Base-by-base conservation (phyloP, 306 rosid genomes). In the Cyclanthera cordifolia region DNA sequence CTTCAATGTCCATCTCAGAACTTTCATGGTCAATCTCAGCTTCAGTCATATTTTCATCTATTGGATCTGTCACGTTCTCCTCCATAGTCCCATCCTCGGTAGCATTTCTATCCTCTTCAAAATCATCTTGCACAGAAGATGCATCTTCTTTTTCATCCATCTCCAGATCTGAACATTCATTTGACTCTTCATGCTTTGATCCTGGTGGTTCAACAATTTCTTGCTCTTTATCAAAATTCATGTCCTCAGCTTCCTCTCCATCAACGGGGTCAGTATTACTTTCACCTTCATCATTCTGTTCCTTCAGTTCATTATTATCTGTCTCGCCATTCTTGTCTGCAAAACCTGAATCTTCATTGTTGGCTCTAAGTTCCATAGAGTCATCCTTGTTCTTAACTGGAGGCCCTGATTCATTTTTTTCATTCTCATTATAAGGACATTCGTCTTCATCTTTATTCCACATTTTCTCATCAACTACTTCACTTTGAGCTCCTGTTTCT, bases 401-500 rank as follows among this genome's bases (percentile, higher is more conserved):
- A 59, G 87, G 82, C 63, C 96, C 96, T 48, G 89, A 71, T 80
- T 86, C 89, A 82, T 76, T 78, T 73, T 89, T 87, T 53, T 87
- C 95, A 32, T 50, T 75, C 49, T 71, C 24, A 51, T 80, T 60
- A 53, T 85, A 23, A 0, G 77, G 94, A 57, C 70, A 73, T 75
- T 87, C 96, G 74, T 86, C 93, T 55, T 83, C 95, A 34, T 84
- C 83, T 80, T 89, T 77, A 77, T 89, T 79, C 82, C 87, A 83
- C 55, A 76, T 70, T 84, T 86, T 93, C 78, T 93, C 91, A 28
- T 81, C 85, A 83, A 86, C 81, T 39, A 65, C 82, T 69, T 86
- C 93, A 75, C 88, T 19, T 43, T 86, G 71, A 54, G 70, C 81
- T 72, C 96, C 96, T 17, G 95, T 82, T 73, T 87, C 75, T 49